Evolutionary conservation across 2,329 filamentous ascomycete genomes (phyloP), one percentile per base, ranked within the genome.

Genomic region (Colletotrichum spinosum): DNA sequence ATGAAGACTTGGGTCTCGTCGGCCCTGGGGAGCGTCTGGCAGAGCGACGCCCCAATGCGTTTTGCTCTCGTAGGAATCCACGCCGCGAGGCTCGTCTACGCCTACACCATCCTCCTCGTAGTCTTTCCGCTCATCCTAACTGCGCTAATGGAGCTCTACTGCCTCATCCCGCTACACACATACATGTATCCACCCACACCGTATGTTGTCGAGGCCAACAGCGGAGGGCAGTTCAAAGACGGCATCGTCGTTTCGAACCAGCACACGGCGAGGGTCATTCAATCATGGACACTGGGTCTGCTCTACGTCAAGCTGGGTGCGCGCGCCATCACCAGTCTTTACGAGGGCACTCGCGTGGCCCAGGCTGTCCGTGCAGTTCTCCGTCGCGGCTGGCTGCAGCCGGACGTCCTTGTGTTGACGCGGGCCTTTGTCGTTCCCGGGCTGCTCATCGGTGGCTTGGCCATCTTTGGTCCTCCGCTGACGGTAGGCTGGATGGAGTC

Each of bases 221-320:
- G 52, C 13, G 71, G 69, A 7, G 75, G 75, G 12, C 74, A 76
- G 4, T 49, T 68, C 17, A 57, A 58, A 35, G 52, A 57, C 33
- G 67, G 61, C 8, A 44, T 60, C 15, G 51, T 57, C 9, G 65
- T 68, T 78, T 48, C 61, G 5, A 67, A 58, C 34, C 63, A 67
- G 13, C 93, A 97, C 73, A 92, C 90, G 8, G 88, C 98, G 46
- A 91, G 97, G 68, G 85, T 98, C 67, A 90, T 98, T 46, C 95
- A 98, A 75, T 90, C 94, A 63, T 99, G 95, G 94, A 97, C 94
- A 0, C 83, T 99, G 1, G 96, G 96, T 5, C 86, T 99, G 25
- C 84, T 99, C 3, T 97, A 97, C 76, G 85, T 97, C 37, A 94
- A 97, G 69, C 88, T 98, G 71, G 87, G 87, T 1, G 86, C 88